Evolutionary conservation across 768 basidiomycete species (phyloP).

Genomic region (Suillus placidus): DNA sequence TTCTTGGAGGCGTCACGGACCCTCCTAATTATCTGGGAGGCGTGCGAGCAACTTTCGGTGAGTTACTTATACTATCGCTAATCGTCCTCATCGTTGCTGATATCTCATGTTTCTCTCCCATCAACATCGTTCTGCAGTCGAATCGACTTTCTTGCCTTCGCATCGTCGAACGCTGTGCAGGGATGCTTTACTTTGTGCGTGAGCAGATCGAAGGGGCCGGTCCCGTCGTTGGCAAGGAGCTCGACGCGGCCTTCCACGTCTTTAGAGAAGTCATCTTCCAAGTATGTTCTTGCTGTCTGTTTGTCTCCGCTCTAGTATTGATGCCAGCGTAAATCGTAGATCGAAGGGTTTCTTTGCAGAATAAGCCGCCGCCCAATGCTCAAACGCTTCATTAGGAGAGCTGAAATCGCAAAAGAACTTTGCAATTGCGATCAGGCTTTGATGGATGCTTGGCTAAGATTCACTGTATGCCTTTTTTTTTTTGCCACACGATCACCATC

Average conservation of each 20-base stretch:
- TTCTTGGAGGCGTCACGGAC: constrained; percentile 53
- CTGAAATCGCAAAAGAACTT: constrained; percentile 63
- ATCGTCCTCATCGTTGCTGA: not conserved
- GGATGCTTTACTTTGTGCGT: constrained; percentile 64
- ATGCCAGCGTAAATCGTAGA: constrained; percentile 29
- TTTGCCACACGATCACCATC: not conserved
- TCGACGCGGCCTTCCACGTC: constrained; percentile 50
- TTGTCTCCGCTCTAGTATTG: not conserved
- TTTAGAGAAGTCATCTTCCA: constrained; percentile 49
- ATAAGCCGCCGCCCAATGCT: constrained; percentile 73
- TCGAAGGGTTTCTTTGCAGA: constrained; percentile 53
- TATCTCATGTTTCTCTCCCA: not conserved
- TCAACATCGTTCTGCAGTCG: constrained; percentile 42
- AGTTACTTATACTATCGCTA: constrained; percentile 23
- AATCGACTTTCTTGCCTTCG: constrained; percentile 71
- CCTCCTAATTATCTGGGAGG: constrained; percentile 64
- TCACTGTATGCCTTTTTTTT: not conserved
- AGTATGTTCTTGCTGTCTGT: not conserved
- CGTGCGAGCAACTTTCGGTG: constrained; percentile 63
- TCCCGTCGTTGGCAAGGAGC: constrained; percentile 47
- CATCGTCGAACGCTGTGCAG: constrained; percentile 73
- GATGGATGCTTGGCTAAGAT: constrained; percentile 41
- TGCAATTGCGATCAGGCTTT: constrained; percentile 53
- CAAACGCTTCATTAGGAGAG: constrained; percentile 75
- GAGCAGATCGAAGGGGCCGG: constrained; percentile 64